These are phyloP conservation scores for Rhizopus microsporus DNA, from an alignment of 371 early-diverging fungal species.

Conservation along the genomic window DNA sequence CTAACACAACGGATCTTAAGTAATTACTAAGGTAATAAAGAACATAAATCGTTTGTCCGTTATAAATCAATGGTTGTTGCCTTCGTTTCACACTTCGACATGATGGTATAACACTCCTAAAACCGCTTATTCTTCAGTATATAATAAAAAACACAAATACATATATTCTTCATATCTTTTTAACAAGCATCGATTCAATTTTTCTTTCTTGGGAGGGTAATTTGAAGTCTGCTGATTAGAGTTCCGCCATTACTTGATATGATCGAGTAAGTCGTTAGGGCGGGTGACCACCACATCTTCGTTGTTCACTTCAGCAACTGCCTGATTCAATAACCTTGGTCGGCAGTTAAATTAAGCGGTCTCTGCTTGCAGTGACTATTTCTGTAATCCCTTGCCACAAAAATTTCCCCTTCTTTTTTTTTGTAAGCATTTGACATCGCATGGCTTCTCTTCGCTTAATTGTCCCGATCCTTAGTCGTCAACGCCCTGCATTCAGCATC, in stretches of 20 bases:
- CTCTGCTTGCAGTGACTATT: not conserved
- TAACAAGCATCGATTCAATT: too few species aligned
- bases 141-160: too few species aligned
- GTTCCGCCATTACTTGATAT: too few species aligned
- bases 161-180: too few species aligned
- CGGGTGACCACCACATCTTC: too few species aligned
- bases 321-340: not conserved
- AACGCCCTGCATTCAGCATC: not conserved
- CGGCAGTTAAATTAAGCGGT: not conserved
- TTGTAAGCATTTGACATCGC: not conserved
- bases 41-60: slow-evolving; percentile 3
- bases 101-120: too few species aligned
- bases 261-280: too few species aligned
- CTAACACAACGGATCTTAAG: slow-evolving; percentile 15
- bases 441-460: not conserved
- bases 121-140: too few species aligned
- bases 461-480: not conserved
- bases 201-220: not conserved
- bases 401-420: not conserved
- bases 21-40: slow-evolving; percentile 9
- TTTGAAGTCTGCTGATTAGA: not conserved
- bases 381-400: not conserved
- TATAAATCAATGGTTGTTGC: too few species aligned
- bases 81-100: too few species aligned
- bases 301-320: too few species aligned